Evolutionary conservation across 495 filamentous ascomycete species (phyloP).

Genomic region (Neurospora intermedia): DNA sequence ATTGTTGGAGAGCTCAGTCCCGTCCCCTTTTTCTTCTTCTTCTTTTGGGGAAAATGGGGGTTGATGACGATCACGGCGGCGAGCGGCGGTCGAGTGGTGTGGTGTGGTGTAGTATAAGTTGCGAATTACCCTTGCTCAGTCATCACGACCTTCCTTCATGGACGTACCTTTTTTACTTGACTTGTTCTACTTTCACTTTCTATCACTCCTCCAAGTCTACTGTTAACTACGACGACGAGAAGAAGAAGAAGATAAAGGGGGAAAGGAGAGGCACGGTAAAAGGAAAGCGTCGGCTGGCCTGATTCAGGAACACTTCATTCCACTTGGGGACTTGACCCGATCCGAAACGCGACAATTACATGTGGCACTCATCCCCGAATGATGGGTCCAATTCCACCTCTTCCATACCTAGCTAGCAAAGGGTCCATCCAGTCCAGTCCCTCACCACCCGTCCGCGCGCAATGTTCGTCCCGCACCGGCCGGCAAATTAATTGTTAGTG

Average conservation of each 20-base stretch:
- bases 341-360: background rate
- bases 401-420: background rate
- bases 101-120: background rate
- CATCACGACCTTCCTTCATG: background rate
- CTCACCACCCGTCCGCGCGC: background rate
- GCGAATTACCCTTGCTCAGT: background rate
- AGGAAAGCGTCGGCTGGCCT: background rate
- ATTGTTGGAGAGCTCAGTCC: background rate
- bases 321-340: background rate
- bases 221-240: background rate
- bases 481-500: background rate
- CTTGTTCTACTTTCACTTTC: background rate
- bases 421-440: background rate
- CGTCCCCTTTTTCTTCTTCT: background rate
- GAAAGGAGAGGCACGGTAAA: background rate
- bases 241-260: background rate
- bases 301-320: background rate
- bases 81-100: background rate
- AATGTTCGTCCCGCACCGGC: background rate
- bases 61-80: background rate
- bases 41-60: background rate
- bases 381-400: background rate
- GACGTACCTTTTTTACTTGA: background rate
- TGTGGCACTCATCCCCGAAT: background rate
- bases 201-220: background rate